These are phyloP conservation scores for Zopfochytrium polystomum DNA, from an alignment of 371 early-diverging fungal genomes.

Conservation along the genomic window DNA sequence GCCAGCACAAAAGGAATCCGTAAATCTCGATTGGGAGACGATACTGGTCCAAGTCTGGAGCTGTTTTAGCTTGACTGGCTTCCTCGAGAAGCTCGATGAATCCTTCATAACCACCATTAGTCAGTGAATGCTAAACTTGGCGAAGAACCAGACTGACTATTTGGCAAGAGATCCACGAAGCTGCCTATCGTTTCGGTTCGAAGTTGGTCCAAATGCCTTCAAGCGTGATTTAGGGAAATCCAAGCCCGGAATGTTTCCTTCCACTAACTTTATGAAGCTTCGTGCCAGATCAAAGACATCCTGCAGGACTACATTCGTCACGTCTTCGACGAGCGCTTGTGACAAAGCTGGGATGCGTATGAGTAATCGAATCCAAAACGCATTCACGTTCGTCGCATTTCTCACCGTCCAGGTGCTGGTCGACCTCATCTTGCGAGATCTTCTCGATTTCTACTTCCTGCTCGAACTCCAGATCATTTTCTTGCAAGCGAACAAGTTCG, in stretches of 20 bases:
- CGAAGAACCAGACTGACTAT: conserved; percentile 45
- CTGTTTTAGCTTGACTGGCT: not conserved
- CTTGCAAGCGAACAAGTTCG: conserved; percentile 66
- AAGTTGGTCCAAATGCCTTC: conserved; percentile 28
- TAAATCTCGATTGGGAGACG: conserved; percentile 61
- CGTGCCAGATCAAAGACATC: conserved; percentile 60
- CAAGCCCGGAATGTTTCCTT: too few species aligned
- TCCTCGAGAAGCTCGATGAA: not conserved
- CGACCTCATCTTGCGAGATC: not conserved
- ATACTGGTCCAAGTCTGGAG: conserved; percentile 5
- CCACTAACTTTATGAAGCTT: conserved; percentile 77
- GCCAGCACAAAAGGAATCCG: conserved; percentile 53
- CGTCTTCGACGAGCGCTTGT: conserved; percentile 61
- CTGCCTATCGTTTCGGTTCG: conserved; percentile 14
- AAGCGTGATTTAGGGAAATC: not conserved
- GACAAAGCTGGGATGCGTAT: not conserved
- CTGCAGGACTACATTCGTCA: conserved; percentile 54
- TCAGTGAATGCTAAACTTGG: not conserved
- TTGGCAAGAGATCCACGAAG: conserved; percentile 60
- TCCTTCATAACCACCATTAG: not conserved
- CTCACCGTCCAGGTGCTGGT: conserved; percentile 21
- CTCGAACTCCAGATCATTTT: conserved; percentile 24
- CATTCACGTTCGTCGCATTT: not conserved
- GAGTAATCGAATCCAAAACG: not conserved
- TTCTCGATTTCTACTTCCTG: not conserved